phyloP scores from a whole-genome alignment of 2,329 filamentous ascomycete genomes.

The Orbilia blumenaviensis region DNA sequence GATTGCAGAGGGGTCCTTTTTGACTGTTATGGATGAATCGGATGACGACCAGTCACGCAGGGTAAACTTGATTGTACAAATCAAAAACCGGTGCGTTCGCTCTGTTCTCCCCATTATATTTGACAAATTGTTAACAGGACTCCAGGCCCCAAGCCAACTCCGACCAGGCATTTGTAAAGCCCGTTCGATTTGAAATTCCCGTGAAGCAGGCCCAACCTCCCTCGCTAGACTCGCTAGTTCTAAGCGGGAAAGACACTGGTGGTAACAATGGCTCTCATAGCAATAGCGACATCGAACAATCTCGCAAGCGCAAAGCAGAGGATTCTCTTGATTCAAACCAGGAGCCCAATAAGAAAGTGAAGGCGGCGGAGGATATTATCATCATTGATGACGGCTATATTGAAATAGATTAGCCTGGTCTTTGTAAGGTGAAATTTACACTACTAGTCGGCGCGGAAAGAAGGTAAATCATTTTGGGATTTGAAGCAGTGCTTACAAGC shows the following conservation, averaged over 20 bases:
- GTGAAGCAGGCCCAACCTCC: slow-evolving; percentile 62
- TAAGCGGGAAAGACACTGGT: slow-evolving; percentile 56
- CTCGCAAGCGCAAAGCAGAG: slow-evolving; percentile 46
- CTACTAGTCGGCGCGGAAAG: neutral
- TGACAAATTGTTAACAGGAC: slow-evolving; percentile 47
- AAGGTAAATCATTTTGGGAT: neutral
- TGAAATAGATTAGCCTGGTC: slow-evolving; percentile 66
- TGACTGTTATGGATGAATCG: slow-evolving; percentile 85
- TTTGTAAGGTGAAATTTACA: neutral
- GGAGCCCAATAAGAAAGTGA: slow-evolving; percentile 44
- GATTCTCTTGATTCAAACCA: slow-evolving; percentile 24
- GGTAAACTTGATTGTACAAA: slow-evolving; percentile 80
- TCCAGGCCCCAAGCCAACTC: slow-evolving; percentile 60
- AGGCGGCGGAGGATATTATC: slow-evolving; percentile 33
- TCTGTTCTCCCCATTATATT: slow-evolving; percentile 48
- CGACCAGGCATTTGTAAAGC: slow-evolving; percentile 51
- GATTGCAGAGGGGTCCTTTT: slow-evolving; percentile 75
- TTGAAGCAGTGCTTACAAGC: neutral
- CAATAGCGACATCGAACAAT: slow-evolving; percentile 7
- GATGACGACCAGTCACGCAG: slow-evolving; percentile 73
- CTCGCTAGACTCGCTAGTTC: slow-evolving; percentile 58
- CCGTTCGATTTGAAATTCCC: slow-evolving; percentile 62
- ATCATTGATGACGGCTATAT: slow-evolving; percentile 67
- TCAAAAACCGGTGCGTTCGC: slow-evolving; percentile 70
- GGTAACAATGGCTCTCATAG: neutral